Percentiles rank a stretch among this genome's conserved stretches.
phyloP scores from a whole-genome alignment of 139 green algal species.

The Asterochloris sp. region DNA sequence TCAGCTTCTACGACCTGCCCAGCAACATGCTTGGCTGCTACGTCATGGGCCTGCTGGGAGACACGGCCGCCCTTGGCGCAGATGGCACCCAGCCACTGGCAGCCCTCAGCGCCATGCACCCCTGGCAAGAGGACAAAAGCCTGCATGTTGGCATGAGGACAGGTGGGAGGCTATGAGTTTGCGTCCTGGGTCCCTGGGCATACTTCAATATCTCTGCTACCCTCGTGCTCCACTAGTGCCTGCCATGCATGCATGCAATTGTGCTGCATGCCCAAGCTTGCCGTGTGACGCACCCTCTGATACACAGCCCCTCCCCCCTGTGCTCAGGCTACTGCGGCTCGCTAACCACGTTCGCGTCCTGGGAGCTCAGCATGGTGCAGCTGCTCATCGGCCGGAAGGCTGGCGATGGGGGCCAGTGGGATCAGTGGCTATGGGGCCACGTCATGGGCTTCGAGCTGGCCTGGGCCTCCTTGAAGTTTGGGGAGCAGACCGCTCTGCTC shows the following conservation, averaged over 20 bases:
- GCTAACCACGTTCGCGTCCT: conserved; percentile 83
- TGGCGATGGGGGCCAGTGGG: conserved; percentile 25
- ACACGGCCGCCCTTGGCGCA: conserved; percentile 29
- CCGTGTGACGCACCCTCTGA: too few relatives aligned
- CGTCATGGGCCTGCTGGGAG: conserved; percentile 61
- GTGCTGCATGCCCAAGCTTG: too few relatives aligned
- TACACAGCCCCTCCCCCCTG: too few relatives aligned
- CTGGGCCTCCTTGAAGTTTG: conserved; percentile 45
- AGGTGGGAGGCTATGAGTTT: too few relatives aligned
- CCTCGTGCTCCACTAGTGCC: too few relatives aligned
- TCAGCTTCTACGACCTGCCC: conserved; percentile 72
- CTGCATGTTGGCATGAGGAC: conserved; percentile 77
- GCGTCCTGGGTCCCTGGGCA: too few relatives aligned
- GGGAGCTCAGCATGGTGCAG: conserved; percentile 49
- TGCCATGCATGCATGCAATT: too few relatives aligned
- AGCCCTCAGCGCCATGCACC: conserved; percentile 37
- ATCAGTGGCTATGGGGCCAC: conserved; percentile 33
- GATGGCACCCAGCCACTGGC: conserved; percentile 36
- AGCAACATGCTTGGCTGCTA: conserved; percentile 73
- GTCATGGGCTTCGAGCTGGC: conserved; percentile 43
- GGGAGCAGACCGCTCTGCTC: conserved; percentile 46
- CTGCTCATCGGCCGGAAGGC: conserved; percentile 24
- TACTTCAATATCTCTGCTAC: too few relatives aligned
- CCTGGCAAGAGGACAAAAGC: conserved; percentile 18
- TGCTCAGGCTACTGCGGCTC: conserved; percentile 70